Conservation (phyloP, 83 land plant species). For the Larix sibirica region DNA sequence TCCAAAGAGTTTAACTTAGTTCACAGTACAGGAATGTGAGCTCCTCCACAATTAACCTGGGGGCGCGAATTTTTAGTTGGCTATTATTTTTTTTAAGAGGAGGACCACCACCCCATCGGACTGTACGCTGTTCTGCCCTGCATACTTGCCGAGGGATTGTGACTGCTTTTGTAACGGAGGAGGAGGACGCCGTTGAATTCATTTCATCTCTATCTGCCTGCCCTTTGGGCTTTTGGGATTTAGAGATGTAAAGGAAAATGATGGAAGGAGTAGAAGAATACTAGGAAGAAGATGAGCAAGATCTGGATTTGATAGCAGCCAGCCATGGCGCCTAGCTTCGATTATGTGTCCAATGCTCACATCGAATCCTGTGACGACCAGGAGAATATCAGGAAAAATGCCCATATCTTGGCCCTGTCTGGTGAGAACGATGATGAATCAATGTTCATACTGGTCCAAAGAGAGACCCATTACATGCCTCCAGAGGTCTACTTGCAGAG, state of each 20-base stretch:
- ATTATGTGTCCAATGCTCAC: background rate
- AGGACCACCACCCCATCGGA: too few species aligned
- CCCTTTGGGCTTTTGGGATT: background rate
- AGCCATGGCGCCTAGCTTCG: slow-evolving; percentile 11
- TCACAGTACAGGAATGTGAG: too few species aligned
- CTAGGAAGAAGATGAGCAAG: background rate
- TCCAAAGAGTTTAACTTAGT: too few species aligned
- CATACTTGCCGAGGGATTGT: background rate
- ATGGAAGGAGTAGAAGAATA: background rate
- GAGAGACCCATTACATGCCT: slow-evolving; percentile 31
- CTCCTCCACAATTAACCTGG: too few species aligned
- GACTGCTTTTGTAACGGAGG: background rate
- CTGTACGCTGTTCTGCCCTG: background rate
- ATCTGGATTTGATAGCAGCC: background rate
- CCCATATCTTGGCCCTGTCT: background rate
- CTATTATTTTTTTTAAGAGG: too few species aligned
- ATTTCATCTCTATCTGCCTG: background rate
- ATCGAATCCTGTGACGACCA: slow-evolving; percentile 1
- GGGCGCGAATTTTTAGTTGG: too few species aligned
- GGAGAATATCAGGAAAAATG: background rate
- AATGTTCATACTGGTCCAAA: slow-evolving; percentile 38
- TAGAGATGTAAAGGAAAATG: background rate
- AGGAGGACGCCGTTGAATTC: background rate
- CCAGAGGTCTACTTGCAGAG: slow-evolving; percentile 28
- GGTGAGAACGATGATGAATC: slow-evolving; percentile 35